Conservation (phyloP, 2,329 filamentous ascomycete genomes). For the Penicillium paneum region DNA sequence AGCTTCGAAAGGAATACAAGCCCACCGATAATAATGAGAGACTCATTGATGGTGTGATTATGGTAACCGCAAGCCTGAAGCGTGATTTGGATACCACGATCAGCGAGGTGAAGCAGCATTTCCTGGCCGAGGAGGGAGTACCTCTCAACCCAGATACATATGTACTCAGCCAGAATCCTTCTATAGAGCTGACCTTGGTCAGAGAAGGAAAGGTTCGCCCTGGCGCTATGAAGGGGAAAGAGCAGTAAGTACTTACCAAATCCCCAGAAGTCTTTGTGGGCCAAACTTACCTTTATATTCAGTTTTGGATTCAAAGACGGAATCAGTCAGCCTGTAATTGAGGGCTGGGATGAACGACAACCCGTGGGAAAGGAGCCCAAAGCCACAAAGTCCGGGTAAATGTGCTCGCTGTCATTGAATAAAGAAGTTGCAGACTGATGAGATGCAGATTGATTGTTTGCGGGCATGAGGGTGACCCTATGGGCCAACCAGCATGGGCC, state of each 20-base stretch:
- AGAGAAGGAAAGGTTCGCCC: conserved; percentile 4
- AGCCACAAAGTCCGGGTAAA: conserved; percentile 27
- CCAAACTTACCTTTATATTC: not conserved
- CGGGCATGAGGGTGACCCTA: conserved; percentile 37
- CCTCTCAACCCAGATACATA: conserved; percentile 1
- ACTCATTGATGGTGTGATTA: conserved; percentile 3
- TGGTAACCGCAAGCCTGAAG: conserved; percentile 2
- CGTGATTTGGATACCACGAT: not conserved
- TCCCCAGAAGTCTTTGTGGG: not conserved
- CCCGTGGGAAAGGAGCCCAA: conserved; percentile 1
- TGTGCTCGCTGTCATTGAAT: too few species aligned
- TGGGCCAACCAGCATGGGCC: conserved; percentile 38
- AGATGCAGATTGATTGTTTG: conserved; percentile 37
- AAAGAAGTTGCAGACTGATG: conserved; percentile 14
- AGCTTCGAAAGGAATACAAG: conserved; percentile 4
- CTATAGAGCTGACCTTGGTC: not conserved
- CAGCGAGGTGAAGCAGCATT: conserved; percentile 4
- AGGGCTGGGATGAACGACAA: conserved; percentile 28
- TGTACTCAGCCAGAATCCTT: not conserved
- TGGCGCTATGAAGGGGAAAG: conserved; percentile 3
- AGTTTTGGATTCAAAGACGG: conserved; percentile 48
- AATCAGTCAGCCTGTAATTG: conserved; percentile 42
- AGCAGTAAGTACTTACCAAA: conserved; percentile 17
- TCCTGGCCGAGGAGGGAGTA: not conserved
- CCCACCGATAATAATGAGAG: not conserved